phyloP scores from a whole-genome alignment of 2,329 filamentous ascomycete species.

The Claviceps africana region DNA sequence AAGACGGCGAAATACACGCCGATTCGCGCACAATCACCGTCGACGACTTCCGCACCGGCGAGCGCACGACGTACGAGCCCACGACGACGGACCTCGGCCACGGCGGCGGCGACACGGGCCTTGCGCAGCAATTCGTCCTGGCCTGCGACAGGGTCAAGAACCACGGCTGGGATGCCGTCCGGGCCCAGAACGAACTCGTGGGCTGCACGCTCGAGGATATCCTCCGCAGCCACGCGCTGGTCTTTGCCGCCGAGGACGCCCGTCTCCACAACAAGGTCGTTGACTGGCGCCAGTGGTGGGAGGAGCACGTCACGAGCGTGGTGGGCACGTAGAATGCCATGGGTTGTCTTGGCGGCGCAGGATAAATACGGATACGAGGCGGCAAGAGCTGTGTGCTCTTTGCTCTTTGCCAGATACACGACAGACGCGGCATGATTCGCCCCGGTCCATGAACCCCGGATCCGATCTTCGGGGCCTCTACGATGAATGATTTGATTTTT shows the following conservation, averaged over 20 bases:
- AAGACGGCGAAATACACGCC: conserved; percentile 71
- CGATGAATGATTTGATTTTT: no score
- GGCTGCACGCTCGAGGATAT: conserved; percentile 78
- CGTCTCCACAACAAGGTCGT: conserved; percentile 55
- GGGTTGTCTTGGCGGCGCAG: no score
- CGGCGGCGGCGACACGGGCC: conserved; percentile 32
- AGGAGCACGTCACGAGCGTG: conserved; percentile 15
- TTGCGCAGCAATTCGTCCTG: conserved; percentile 68
- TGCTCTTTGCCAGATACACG: no score
- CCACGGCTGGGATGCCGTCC: conserved; percentile 46
- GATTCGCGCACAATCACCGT: conserved; percentile 66
- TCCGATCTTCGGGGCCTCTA: no score
- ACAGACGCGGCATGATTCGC: no score
- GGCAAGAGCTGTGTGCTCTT: no score
- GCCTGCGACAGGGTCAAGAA: conserved; percentile 72
- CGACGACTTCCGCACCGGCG: conserved; percentile 38
- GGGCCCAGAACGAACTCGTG: conserved; percentile 61
- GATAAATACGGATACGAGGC: no score
- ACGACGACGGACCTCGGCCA: conserved; percentile 24
- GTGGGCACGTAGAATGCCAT: neutral
- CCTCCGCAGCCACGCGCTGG: conserved; percentile 78
- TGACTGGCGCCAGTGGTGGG: conserved; percentile 68
- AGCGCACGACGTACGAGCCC: conserved; percentile 17
- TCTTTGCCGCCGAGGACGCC: conserved; percentile 89
- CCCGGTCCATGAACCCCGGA: no score